Base-by-base conservation (phyloP, 1,284 basidiomycete species). In the Puccinia hordei region DNA sequence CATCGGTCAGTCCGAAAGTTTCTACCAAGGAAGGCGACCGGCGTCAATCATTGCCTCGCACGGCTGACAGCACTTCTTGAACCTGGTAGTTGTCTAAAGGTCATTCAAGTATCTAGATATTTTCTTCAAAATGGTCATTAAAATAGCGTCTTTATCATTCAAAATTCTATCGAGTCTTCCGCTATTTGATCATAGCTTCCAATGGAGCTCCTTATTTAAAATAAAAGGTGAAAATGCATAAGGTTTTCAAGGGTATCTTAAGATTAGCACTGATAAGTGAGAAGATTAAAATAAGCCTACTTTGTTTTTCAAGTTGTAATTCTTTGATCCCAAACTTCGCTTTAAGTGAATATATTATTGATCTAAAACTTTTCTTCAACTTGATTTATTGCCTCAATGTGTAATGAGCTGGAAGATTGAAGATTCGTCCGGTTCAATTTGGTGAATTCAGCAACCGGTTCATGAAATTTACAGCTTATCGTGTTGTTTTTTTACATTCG, bases 151-250 rank as follows among this genome's bases (percentile, higher is more conserved):
- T 5, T 8, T 68, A 6, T 9, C 24, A 13, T 74, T 68, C 24
- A 68, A 73, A 63, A 82, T 82, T 61, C 72, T 80, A 22, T 82
- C 82, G 0, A 80, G 80, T 17, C 79, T 73, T 83, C 57, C 81
- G 71, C n/a, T 82, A 82, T 80, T 66, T 33, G 76, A 76, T 22
- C 27, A 46, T 33, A 79, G 46, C 17, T 49, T 49, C 13, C 17
- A 49, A 49, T 19, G 10, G 46, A 19, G 2, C 3, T 15, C 15
- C 17, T 49, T 49, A 15, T 49, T 3, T 9, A 49, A 49, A 19
- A 41, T 41, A 41, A 41, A 4, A 41, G 12, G 12, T 41, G 38
- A n/a, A 41, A 4, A 4, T 41, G 38, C 38, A 12, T 41, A 41
- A 41, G 4, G 12, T 12, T 41, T 12, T 41, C 46, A 49, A 13